Evolutionary conservation across 78 protist species (phyloP), one percentile per base, ranked within the genome.

Genomic region (Capsaspora owczarzaki): DNA sequence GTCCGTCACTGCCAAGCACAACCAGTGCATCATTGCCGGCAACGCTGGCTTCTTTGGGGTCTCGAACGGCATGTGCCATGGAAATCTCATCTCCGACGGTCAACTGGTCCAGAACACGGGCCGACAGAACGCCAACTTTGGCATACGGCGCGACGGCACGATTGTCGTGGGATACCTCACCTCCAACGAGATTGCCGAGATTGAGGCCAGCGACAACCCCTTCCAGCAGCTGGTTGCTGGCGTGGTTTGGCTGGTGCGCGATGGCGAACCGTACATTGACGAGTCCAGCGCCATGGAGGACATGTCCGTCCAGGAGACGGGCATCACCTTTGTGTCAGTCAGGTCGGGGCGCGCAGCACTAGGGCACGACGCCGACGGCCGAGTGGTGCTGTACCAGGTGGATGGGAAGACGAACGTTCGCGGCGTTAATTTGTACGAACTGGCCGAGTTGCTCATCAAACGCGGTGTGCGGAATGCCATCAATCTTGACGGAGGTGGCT

Each of bases 401-500:
- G 87, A 84, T 56, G 87, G 82, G 29, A 20, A 38, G 68, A 60
- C 8, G 35, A 12, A 2, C 46, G 3, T 1, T 25, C 8, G 22
- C 42, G 85, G 85, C 33, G 40, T 14, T 41, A 22, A 16, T 25
- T 33, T 82, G 25, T 2, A 71, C 47, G 68, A 69, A 40, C 19
- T 82, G 43, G 78, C 85, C 4, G 69, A 33, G 16, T 16, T 82
- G 19, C 5, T 71, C 43, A 5, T 82, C 41, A 2, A 16, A 0
- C 46, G 10, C 37, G 85, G 85, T 4, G 53, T 56, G 46, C 27
- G 31, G 16, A 68, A 82, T 33, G 85, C 85, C 56, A 40, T 82
- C 42, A 82, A 82, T 35, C 76, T 82, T 27, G 85, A 82, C 76
- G 85, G 85, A 0, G 85, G 85, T 44, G 85, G 85, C 19, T 56